Evolutionary conservation across 805 yeast species (phyloP), one percentile per base, ranked within the genome.

Genomic region (Nakazawaea laoshanensis): DNA sequence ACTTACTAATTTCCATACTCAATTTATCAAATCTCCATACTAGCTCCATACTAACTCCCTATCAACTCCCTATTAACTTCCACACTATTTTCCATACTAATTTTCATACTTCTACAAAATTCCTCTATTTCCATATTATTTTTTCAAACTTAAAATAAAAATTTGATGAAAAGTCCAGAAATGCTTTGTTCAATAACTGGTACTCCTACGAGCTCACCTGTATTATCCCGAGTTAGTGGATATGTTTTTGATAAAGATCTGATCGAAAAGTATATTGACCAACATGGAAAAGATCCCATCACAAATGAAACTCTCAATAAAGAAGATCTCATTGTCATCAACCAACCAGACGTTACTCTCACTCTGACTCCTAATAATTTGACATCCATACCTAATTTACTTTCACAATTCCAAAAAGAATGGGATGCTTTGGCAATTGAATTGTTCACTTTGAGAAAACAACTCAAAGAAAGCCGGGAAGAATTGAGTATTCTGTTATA

Each of bases 391-490:
- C 97, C 97, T 0, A 64, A 83, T 4, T 55, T 88, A 45, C 60
- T 88, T 32, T 64, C 84, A 3, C 61, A 81, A 2, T 73, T 88
- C 41, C 96, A 88, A 50, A 74, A 78, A 39, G 95, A 87, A 53
- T 88, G 94, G 87, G 96, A 88, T 49, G 73, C 95, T 0, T 51
- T 84, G 27, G 83, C 89, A 19, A 59, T 88, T 32, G 96, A 89
- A 48, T 65, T 81, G 14, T 86, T 85, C 47, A 70, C 76, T 24
- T 59, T 88, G 41, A 66, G 92, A 39, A 81, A 83, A 49, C 86
- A 81, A 44, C 61, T 87, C 24, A 70, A 65, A 32, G 61, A 63
- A 16, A 66, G 87, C 1, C 69, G 80, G 38, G 74, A 81, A 43
- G 89, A 86, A 46, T 59, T 88, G 30, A 77, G 92, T 19, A 59